phyloP scores from a whole-genome alignment of 2,329 filamentous ascomycete genomes.

The Colletotrichum graminicola region DNA sequence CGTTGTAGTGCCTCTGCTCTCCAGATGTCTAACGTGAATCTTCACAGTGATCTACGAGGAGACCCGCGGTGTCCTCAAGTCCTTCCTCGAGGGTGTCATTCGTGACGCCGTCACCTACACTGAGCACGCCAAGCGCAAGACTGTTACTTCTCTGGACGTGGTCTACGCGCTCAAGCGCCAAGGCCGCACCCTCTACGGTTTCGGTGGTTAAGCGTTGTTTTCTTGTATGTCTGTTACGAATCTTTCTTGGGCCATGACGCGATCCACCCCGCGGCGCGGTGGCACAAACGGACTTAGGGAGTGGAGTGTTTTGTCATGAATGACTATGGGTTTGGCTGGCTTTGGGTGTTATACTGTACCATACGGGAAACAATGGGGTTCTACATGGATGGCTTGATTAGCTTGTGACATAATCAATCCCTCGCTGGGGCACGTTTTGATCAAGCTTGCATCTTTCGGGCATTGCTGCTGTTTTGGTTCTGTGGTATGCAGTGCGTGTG shows the following conservation, averaged over 20 bases:
- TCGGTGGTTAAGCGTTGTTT: conserved; percentile 77
- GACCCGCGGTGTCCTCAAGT: conserved; percentile 82
- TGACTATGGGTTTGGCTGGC: conserved; percentile 58
- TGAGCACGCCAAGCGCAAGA: conserved; percentile 86
- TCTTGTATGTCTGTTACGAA: conserved; percentile 54
- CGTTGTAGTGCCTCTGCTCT: too few species aligned
- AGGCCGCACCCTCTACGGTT: conserved; percentile 86
- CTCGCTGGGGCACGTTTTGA: conserved; percentile 41
- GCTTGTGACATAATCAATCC: conserved; percentile 41
- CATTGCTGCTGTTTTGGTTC: too few species aligned
- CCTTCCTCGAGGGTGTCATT: conserved; percentile 82
- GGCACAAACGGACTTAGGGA: conserved; percentile 43
- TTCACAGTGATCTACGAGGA: conserved; percentile 81
- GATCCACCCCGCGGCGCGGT: conserved; percentile 33
- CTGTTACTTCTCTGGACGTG: conserved; percentile 77
- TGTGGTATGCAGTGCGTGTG: background rate
- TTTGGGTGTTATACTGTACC: conserved; percentile 59
- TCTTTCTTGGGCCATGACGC: conserved; percentile 46
- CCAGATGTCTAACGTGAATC: conserved; percentile 38
- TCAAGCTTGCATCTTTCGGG: conserved; percentile 10
- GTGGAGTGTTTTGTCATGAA: conserved; percentile 55
- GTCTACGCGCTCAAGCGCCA: conserved; percentile 78
- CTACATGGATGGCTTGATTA: conserved; percentile 46
- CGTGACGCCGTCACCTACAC: conserved; percentile 84
- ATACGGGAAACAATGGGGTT: conserved; percentile 57